A percentile compares a stretch with the other conserved stretches of the same genome.
Evolutionary conservation across 305 asterid species (phyloP).

Genomic region (Vinca major): DNA sequence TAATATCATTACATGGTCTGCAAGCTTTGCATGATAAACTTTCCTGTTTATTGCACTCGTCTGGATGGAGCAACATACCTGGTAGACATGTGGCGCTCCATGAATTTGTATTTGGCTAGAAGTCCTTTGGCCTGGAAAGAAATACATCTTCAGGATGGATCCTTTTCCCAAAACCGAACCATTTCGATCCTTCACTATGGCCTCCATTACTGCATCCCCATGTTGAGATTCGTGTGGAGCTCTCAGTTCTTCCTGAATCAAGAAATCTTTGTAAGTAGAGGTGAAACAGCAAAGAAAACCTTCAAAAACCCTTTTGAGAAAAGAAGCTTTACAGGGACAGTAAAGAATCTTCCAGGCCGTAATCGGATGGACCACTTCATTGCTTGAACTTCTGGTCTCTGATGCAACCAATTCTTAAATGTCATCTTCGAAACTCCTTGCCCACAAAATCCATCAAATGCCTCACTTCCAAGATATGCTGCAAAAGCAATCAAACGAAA

Average conservation of each 20-base stretch:
- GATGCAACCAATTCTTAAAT: constrained; percentile 86
- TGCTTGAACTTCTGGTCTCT: constrained; percentile 93
- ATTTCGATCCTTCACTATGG: constrained; percentile 88
- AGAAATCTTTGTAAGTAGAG: constrained; percentile 29
- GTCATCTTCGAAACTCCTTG: constrained; percentile 76
- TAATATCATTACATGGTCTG: not conserved
- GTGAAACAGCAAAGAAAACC: constrained; percentile 4
- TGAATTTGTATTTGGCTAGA: constrained; percentile 85
- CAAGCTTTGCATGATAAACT: not conserved
- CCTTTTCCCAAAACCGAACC: constrained; percentile 98
- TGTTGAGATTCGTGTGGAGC: constrained; percentile 97
- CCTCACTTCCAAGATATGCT: constrained; percentile 95
- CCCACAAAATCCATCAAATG: constrained; percentile 89
- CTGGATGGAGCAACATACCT: constrained; percentile 37
- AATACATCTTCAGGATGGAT: constrained; percentile 92
- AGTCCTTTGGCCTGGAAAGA: constrained; percentile 96
- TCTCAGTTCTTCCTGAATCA: constrained; percentile 83
- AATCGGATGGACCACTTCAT: constrained; percentile 98
- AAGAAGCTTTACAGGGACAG: constrained; percentile 76
- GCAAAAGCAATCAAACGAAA: constrained; percentile 97
- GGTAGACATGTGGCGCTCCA: constrained; percentile 95
- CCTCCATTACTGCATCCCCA: constrained; percentile 99
- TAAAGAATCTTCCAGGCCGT: constrained; percentile 93
- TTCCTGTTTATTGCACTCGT: not conserved
- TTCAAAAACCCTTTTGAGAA: constrained; percentile 7